Conservation (phyloP, 345 rosid species). For the Turnera subulata region DNA sequence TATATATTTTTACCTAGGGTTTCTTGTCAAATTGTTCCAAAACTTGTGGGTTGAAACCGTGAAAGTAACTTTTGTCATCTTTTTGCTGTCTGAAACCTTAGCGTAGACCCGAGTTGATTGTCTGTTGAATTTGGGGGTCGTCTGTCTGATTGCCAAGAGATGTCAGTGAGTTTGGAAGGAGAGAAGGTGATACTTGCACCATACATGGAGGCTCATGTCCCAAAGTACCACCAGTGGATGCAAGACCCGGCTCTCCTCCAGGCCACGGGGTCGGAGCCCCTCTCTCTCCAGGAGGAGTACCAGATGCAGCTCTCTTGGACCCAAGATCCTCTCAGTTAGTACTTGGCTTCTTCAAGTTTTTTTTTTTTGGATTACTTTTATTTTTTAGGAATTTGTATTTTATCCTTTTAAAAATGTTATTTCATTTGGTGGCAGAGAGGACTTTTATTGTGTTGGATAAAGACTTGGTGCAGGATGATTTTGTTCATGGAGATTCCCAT, state of each 20-base stretch:
- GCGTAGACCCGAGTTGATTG: no score
- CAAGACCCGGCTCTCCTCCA: conserved; percentile 75
- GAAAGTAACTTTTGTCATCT: no score
- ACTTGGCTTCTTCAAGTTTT: not conserved
- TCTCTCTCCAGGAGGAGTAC: conserved; percentile 74
- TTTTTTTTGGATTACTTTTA: not conserved
- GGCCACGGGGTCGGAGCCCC: conserved; percentile 89
- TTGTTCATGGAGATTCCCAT: conserved; percentile 59
- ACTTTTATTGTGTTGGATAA: conserved; percentile 87
- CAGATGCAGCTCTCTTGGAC: conserved; percentile 86
- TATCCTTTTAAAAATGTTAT: not conserved
- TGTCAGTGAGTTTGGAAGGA: conserved; percentile 70
- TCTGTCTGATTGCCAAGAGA: not conserved
- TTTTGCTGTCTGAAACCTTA: no score
- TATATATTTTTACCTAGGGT: no score
- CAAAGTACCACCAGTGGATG: conserved; percentile 87
- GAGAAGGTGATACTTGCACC: conserved; percentile 72
- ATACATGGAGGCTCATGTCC: conserved; percentile 76
- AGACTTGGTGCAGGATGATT: conserved; percentile 48
- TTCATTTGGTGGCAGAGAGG: conserved; percentile 48
- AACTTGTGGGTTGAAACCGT: no score
- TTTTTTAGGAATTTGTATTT: not conserved
- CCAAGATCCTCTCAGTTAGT: conserved; percentile 75
- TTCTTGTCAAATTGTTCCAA: no score
- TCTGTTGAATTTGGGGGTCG: no score